These are phyloP conservation scores for Wallacemonas sp. DNA, from an alignment of 208 protist species.

Conservation along the genomic window DNA sequence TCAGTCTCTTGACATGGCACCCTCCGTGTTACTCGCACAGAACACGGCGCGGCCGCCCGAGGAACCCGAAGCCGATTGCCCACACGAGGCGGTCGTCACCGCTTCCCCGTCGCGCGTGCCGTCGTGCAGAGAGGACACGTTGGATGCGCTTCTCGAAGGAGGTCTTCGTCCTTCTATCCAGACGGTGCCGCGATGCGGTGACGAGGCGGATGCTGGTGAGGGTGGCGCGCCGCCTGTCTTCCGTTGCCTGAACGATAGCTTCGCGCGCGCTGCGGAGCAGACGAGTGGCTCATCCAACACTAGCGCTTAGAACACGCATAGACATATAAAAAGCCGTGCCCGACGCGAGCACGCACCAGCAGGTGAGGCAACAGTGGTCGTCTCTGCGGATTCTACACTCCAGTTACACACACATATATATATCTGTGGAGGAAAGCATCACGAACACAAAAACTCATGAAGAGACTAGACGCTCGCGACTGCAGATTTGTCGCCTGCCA, in stretches of 20 bases:
- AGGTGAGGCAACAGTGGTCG: too few species aligned
- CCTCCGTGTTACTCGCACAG: neutral
- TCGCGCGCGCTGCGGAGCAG: slow-evolving; percentile 22
- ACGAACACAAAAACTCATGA: too few species aligned
- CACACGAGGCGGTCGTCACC: neutral
- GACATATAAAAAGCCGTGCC: too few species aligned
- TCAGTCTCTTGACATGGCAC: neutral
- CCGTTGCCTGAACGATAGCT: slow-evolving; percentile 34
- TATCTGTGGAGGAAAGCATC: slow-evolving; percentile 3
- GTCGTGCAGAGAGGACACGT: neutral
- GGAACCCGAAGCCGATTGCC: slow-evolving; percentile 12
- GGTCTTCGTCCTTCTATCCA: slow-evolving; percentile 2
- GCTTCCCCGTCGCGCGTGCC: neutral
- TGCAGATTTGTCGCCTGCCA: too few species aligned
- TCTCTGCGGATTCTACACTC: too few species aligned
- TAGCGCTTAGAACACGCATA: slow-evolving; percentile 2
- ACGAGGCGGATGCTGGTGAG: neutral
- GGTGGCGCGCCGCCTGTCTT: slow-evolving; percentile 1
- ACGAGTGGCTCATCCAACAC: slow-evolving; percentile 11
- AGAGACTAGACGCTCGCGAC: too few species aligned
- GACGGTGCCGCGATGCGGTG: neutral
- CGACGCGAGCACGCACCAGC: too few species aligned
- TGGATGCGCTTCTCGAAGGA: neutral
- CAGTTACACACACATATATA: neutral
- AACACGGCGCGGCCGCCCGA: slow-evolving; percentile 13